phyloP scores from a whole-genome alignment of 1,284 basidiomycete genomes.

The Volvariella volvacea region DNA sequence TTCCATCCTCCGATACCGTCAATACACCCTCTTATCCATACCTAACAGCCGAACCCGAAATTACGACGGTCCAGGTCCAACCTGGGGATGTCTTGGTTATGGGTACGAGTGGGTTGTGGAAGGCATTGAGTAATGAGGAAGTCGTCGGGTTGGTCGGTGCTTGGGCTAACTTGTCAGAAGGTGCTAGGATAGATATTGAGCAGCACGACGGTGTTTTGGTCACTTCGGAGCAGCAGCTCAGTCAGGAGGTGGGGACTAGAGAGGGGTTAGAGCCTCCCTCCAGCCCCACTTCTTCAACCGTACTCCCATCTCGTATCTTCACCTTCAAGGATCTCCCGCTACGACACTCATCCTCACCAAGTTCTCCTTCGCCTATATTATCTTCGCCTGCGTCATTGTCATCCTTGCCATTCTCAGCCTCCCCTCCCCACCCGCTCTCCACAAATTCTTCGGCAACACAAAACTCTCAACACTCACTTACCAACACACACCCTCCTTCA shows the following conservation, averaged over 20 bases:
- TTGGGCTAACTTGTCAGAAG: slow-evolving; percentile 24
- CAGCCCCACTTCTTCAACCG: background rate
- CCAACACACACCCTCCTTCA: too few species aligned
- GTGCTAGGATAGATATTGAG: background rate
- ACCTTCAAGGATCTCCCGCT: too few species aligned
- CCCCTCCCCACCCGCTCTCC: too few species aligned
- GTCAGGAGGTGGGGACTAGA: background rate
- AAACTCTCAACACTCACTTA: too few species aligned
- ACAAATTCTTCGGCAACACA: too few species aligned
- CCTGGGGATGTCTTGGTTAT: slow-evolving; percentile 50
- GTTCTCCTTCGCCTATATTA: too few species aligned
- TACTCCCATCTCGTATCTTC: too few species aligned
- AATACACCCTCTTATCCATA: slow-evolving; percentile 26
- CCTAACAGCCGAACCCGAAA: slow-evolving; percentile 48
- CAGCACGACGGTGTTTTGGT: too few species aligned
- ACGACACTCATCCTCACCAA: too few species aligned
- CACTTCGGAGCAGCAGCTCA: background rate
- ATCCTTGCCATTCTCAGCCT: too few species aligned
- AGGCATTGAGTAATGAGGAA: slow-evolving; percentile 49
- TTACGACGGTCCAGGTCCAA: slow-evolving; percentile 32
- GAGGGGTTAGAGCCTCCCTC: slow-evolving; percentile 1
- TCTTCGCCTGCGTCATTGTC: too few species aligned
- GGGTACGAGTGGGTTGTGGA: slow-evolving; percentile 50
- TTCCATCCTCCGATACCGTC: slow-evolving; percentile 11
- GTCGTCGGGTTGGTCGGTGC: slow-evolving; percentile 46